These are phyloP conservation scores for Lotmaria passim DNA, from an alignment of 208 protist species.

Conservation along the genomic window DNA sequence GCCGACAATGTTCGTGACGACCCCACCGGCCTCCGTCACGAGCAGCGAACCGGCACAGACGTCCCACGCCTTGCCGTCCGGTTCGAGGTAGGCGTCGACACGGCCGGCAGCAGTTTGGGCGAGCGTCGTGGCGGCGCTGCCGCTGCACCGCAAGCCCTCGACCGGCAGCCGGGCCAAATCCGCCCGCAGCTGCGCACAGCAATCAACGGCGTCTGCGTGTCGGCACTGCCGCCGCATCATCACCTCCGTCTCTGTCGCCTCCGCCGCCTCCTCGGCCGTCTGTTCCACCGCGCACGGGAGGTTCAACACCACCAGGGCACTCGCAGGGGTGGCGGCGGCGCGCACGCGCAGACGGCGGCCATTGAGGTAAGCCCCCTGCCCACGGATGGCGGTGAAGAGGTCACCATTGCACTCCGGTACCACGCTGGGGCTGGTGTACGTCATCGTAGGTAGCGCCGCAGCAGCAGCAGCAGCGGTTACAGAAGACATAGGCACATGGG, in stretches of 20 bases:
- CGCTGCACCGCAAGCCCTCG: constrained; percentile 47
- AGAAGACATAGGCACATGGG: neutral
- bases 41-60: constrained; percentile 64
- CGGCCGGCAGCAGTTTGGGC: constrained; percentile 64
- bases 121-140: constrained; percentile 52
- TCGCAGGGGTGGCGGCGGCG: constrained; percentile 18
- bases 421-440: constrained; percentile 12
- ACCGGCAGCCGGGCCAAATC: constrained; percentile 40
- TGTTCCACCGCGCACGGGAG: constrained; percentile 41
- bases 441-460: neutral
- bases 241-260: too few species aligned
- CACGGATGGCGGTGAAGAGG: constrained; percentile 75
- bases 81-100: constrained; percentile 67
- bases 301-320: constrained; percentile 54
- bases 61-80: constrained; percentile 63
- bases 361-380: constrained; percentile 66
- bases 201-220: constrained; percentile 43
- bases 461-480: neutral
- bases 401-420: constrained; percentile 54
- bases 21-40: constrained; percentile 73
- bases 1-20: constrained; percentile 62
- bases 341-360: constrained; percentile 48
- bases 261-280: constrained; percentile 23
- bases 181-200: constrained; percentile 34
- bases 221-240: constrained; percentile 33